Percentiles rank a stretch among this genome's conserved stretches.
Conservation (phyloP, 208 protist genomes). For the Strigomonas galati region DNA sequence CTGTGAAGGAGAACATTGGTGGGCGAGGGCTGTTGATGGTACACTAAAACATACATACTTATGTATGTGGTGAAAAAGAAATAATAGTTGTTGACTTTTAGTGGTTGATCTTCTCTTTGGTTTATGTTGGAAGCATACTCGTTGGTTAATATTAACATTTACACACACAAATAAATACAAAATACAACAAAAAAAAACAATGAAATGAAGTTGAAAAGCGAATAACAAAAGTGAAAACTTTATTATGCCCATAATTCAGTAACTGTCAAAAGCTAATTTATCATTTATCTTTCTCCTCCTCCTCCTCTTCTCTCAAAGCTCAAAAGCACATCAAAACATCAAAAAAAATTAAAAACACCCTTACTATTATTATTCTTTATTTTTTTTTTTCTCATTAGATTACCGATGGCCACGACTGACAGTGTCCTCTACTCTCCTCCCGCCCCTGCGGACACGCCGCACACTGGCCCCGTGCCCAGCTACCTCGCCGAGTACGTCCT, state of each 20-base stretch:
- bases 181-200: background rate
- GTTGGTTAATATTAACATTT: background rate
- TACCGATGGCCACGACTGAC: constrained; percentile 1
- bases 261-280: too few species aligned
- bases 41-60: constrained; percentile 35
- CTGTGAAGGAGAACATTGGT: constrained; percentile 82
- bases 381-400: background rate
- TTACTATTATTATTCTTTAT: background rate
- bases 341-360: background rate
- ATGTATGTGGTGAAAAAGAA: background rate
- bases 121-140: background rate
- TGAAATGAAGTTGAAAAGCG: background rate
- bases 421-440: constrained; percentile 32
- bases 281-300: constrained; percentile 6
- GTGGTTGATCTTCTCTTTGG: background rate
- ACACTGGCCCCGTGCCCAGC: constrained; percentile 47
- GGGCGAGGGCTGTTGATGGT: constrained; percentile 88
- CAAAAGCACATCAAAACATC: too few species aligned
- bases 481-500: constrained; percentile 74
- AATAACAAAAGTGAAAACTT: constrained; percentile 14
- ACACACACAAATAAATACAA: constrained; percentile 14
- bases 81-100: background rate
- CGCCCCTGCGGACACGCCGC: constrained; percentile 28
- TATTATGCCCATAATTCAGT: too few species aligned
- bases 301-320: background rate